Evolutionary conservation across 331 rosid species (phyloP).

Genomic region (Telfairia occidentalis): DNA sequence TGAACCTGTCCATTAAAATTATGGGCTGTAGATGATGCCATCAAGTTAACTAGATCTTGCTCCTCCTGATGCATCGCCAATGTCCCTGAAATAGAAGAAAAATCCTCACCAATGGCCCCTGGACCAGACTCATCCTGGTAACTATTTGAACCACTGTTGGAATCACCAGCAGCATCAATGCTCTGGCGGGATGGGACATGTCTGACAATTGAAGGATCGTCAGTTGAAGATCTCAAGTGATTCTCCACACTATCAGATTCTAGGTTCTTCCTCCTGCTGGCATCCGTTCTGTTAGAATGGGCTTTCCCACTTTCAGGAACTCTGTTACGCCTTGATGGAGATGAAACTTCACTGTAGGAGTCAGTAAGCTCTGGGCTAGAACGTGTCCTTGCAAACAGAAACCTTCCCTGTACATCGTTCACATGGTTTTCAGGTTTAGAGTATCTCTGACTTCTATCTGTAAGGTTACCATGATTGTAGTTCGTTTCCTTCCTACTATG

Average conservation of each 20-base stretch:
- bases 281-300: constrained; percentile 40
- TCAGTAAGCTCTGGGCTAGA: constrained; percentile 98
- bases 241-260: constrained; percentile 41
- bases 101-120: constrained; percentile 41
- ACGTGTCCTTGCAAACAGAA: constrained; percentile 77
- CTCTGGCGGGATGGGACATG: constrained; percentile 31
- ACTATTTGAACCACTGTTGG: constrained; percentile 36
- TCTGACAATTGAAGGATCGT: constrained; percentile 39
- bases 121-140: constrained; percentile 43
- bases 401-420: constrained; percentile 57
- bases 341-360: constrained; percentile 55
- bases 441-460: constrained; percentile 48
- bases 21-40: constrained; percentile 60
- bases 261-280: constrained; percentile 46
- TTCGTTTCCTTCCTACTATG: constrained; percentile 41
- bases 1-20: constrained; percentile 63
- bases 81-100: constrained; percentile 46
- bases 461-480: constrained; percentile 30
- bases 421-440: constrained; percentile 28
- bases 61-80: constrained; percentile 83
- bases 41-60: constrained; percentile 81
- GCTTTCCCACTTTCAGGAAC: constrained; percentile 45
- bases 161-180: constrained; percentile 40
- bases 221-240: constrained; percentile 31
- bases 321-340: constrained; percentile 44